Conservation (phyloP, 805 yeast genomes). For the Sugiyamaella valdiviana region DNA sequence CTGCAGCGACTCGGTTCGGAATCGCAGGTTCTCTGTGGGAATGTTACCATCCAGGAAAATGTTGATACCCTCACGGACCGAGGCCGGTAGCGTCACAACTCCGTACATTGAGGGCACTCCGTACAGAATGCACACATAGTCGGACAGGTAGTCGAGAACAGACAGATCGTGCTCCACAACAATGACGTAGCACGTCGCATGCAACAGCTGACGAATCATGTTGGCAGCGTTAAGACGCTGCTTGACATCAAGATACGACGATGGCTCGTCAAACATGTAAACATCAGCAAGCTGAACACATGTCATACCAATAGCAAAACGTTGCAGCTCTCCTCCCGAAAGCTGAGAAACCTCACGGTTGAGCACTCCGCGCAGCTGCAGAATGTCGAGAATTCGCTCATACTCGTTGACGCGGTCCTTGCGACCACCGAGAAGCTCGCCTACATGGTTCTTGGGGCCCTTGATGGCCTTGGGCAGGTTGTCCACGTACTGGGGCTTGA, state of each 20-base stretch:
- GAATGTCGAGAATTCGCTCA: constrained; percentile 56
- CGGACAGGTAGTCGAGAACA: constrained; percentile 93
- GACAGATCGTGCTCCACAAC: constrained; percentile 99
- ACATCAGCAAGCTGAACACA: constrained; percentile 93
- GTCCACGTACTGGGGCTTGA: constrained; percentile 98
- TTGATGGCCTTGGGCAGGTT: constrained; percentile 94
- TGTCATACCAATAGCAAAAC: constrained; percentile 97
- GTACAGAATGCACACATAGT: constrained; percentile 90
- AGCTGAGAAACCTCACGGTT: constrained; percentile 83
- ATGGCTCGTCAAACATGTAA: constrained; percentile 99
- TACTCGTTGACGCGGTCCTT: constrained; percentile 64
- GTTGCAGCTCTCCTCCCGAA: constrained; percentile 98
- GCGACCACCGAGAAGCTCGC: constrained; percentile 70
- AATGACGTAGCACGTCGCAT: constrained; percentile 72
- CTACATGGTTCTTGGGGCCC: constrained; percentile 78
- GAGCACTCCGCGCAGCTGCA: constrained; percentile 72
- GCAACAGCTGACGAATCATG: constrained; percentile 80
- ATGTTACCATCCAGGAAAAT: constrained; percentile 97
- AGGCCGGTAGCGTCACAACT: constrained; percentile 92
- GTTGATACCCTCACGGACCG: constrained; percentile 98
- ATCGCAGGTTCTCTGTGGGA: constrained; percentile 93
- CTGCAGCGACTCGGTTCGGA: constrained; percentile 92
- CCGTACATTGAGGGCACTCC: constrained; percentile 99
- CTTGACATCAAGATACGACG: constrained; percentile 95
- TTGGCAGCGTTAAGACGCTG: constrained; percentile 97